Conservation (phyloP, 306 rosid genomes). For the Pyrus pyrifolia region DNA sequence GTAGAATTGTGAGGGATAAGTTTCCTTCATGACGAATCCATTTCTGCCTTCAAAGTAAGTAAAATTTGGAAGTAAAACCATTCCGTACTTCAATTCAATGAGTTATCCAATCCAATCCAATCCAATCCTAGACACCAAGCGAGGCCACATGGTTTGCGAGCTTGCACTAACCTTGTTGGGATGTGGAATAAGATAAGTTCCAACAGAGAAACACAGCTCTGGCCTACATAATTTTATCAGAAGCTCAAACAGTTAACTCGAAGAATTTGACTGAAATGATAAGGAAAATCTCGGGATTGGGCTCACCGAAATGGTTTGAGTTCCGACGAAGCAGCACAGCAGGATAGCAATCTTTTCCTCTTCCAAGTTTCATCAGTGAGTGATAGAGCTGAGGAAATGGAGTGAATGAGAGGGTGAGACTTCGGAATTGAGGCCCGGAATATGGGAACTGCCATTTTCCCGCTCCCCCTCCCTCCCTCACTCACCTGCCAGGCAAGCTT, state of each 20-base stretch:
- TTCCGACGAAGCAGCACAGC: slow-evolving; percentile 39
- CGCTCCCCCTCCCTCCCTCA: slow-evolving; percentile 23
- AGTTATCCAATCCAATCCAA: no score
- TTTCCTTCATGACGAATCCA: no score
- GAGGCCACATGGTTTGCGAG: neutral
- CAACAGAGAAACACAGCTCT: slow-evolving; percentile 62
- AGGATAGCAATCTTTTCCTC: slow-evolving; percentile 39
- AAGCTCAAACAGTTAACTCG: neutral
- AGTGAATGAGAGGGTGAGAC: slow-evolving; percentile 34
- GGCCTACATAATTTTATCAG: slow-evolving; percentile 35
- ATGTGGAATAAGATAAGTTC: slow-evolving; percentile 80
- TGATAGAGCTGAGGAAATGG: slow-evolving; percentile 21
- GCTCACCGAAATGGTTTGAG: slow-evolving; percentile 52
- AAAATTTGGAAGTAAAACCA: no score
- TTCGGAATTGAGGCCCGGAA: slow-evolving; percentile 50
- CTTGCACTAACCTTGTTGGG: slow-evolving; percentile 61
- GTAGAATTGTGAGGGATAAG: no score
- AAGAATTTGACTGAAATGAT: neutral
- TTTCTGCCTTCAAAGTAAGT: no score
- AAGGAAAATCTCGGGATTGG: neutral
- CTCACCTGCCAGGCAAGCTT: neutral
- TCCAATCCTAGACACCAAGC: no score
- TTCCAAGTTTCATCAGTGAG: slow-evolving; percentile 29
- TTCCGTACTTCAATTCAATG: no score
- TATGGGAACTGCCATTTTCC: slow-evolving; percentile 63